A percentile compares a stretch with the other conserved stretches of the same genome.
phyloP scores from a whole-genome alignment of 352 stramenopile species.

The Hyaloperonospora brassicae region DNA sequence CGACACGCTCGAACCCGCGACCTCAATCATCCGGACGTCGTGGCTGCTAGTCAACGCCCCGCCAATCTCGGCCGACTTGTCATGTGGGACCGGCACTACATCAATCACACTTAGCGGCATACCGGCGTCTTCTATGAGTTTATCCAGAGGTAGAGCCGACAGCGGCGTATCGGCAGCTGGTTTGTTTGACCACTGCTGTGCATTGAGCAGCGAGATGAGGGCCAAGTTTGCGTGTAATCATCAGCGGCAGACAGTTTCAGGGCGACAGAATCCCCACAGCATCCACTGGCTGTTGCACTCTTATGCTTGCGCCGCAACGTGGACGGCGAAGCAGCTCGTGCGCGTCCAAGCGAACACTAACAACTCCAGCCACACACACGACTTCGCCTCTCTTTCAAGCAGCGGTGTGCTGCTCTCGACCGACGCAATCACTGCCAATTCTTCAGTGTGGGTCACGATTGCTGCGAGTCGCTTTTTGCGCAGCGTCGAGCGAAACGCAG shows the following conservation, averaged over 20 bases:
- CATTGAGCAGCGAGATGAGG: conserved; percentile 92
- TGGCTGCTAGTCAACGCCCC: conserved; percentile 53
- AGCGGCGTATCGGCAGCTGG: conserved; percentile 91
- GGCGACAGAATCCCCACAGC: conserved; percentile 93
- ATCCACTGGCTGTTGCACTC: conserved; percentile 92
- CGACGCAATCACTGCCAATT: conserved; percentile 91
- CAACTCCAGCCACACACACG: conserved; percentile 88
- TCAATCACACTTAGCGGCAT: conserved; percentile 85
- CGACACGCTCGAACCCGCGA: conserved; percentile 82
- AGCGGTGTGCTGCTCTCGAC: conserved; percentile 96
- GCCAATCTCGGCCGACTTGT: conserved; percentile 69
- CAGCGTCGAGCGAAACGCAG: conserved; percentile 44
- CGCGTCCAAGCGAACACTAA: conserved; percentile 97
- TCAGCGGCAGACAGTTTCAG: conserved; percentile 98
- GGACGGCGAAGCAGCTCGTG: conserved; percentile 87
- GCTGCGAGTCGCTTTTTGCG: conserved; percentile 77
- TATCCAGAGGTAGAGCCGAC: background rate
- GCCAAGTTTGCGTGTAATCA: conserved; percentile 96
- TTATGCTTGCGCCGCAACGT: conserved; percentile 39
- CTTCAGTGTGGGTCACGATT: conserved; percentile 59
- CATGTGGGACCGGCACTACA: no score
- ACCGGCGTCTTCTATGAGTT: conserved; percentile 41
- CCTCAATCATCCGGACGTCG: conserved; percentile 86
- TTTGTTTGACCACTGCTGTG: conserved; percentile 94
- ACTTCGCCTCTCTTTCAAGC: conserved; percentile 92